Percentiles rank a stretch among this genome's conserved stretches.
Conservation (phyloP, 257 asterid species). For the Catharanthus roseus region DNA sequence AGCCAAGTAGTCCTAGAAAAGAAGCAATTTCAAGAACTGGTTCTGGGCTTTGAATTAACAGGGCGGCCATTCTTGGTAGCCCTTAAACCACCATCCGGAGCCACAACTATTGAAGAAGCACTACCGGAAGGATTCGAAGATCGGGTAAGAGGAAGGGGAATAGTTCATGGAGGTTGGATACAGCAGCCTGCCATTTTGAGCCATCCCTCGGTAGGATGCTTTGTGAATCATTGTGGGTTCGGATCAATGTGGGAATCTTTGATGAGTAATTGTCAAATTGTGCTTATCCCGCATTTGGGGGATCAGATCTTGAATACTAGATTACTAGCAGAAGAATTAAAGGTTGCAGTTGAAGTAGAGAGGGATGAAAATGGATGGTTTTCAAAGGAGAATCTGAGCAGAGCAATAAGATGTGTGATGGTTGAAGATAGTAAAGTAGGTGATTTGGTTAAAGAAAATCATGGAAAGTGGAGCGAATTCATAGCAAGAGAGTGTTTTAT, state of each 20-base stretch:
- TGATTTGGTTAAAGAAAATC: constrained; percentile 38
- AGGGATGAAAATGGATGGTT: constrained; percentile 63
- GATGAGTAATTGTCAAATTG: constrained; percentile 57
- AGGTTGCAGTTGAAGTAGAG: constrained; percentile 79
- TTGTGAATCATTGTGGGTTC: constrained; percentile 82
- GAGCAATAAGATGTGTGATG: constrained; percentile 47
- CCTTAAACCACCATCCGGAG: constrained; percentile 53
- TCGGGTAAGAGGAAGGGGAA: constrained; percentile 47
- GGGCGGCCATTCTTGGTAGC: constrained; percentile 63
- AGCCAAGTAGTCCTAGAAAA: constrained; percentile 46
- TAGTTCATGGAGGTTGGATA: constrained; percentile 67
- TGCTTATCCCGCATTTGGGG: constrained; percentile 58
- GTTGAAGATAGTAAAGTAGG: constrained; percentile 50
- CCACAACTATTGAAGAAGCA: constrained; percentile 48
- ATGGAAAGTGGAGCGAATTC: constrained; percentile 47
- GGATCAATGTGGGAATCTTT: constrained; percentile 93
- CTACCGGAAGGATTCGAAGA: constrained; percentile 71
- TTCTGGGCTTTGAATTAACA: constrained; percentile 66
- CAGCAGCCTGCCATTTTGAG: constrained; percentile 57
- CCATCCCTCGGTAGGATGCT: constrained; percentile 79
- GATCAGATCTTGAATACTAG: constrained; percentile 71
- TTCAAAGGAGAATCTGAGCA: constrained; percentile 52
- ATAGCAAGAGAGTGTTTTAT: constrained; percentile 32
- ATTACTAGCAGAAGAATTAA: constrained; percentile 53
- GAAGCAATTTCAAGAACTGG: constrained; percentile 53